Evolutionary conservation across 768 basidiomycete genomes (phyloP).

Genomic region (Hericium alpestre): DNA sequence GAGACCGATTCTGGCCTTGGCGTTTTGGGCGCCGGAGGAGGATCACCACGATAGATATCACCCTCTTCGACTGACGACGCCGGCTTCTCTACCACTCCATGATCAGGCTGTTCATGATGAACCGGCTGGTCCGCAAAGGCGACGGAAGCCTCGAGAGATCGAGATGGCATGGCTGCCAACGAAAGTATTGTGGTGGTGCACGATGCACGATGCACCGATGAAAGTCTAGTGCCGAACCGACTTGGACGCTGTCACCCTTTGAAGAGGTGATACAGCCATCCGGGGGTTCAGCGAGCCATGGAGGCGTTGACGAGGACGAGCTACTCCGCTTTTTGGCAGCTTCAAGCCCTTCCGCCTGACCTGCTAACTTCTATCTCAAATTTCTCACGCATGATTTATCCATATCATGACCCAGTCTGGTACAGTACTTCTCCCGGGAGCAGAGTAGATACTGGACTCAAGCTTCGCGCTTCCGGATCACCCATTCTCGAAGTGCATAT

Average conservation of each 20-base stretch:
- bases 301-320: background rate
- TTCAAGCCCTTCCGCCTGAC: no score
- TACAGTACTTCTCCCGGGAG: no score
- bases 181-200: background rate
- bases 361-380: no score
- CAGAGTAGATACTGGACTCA: no score
- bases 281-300: background rate
- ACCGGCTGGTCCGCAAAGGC: constrained; percentile 2
- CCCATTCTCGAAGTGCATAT: no score
- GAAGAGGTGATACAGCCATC: background rate
- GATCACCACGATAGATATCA: constrained; percentile 56
- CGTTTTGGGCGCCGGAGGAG: constrained; percentile 23
- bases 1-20: constrained; percentile 17
- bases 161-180: background rate
- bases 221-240: background rate
- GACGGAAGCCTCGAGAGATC: constrained; percentile 1
- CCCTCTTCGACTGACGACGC: constrained; percentile 20
- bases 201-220: background rate
- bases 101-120: background rate
- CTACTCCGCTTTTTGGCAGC: no score
- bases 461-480: no score
- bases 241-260: background rate
- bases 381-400: no score
- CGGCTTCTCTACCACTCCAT: background rate
- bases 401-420: no score